A percentile compares a stretch with the other conserved stretches of the same genome.
Evolutionary conservation across 805 yeast genomes (phyloP).

Genomic region (Metschnikowia lunata): DNA sequence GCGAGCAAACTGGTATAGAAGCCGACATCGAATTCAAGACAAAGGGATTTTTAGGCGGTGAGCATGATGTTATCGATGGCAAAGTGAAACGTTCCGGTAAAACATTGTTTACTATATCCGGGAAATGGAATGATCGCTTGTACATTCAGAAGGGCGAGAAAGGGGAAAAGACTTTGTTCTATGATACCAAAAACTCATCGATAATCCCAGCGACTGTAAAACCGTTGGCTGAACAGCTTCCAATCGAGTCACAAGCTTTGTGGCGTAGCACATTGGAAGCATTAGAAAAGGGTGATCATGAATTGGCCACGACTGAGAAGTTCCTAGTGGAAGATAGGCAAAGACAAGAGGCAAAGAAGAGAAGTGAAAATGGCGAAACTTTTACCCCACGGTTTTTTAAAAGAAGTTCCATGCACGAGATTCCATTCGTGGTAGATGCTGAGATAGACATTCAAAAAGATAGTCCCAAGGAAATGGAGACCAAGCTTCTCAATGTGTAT

Average conservation of each 20-base stretch:
- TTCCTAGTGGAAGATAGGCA: slow-evolving; percentile 84
- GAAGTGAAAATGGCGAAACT: slow-evolving; percentile 73
- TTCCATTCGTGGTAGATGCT: slow-evolving; percentile 1
- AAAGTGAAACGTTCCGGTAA: slow-evolving; percentile 43
- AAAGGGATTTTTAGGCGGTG: slow-evolving; percentile 89
- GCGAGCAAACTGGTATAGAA: slow-evolving; percentile 51
- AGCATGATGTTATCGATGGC: slow-evolving; percentile 87
- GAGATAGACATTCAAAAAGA: slow-evolving; percentile 2
- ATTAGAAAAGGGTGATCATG: slow-evolving; percentile 73
- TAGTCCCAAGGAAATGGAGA: background rate
- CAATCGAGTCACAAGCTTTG: slow-evolving; percentile 71
- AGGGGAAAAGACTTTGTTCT: slow-evolving; percentile 40
- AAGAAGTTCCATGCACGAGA: background rate
- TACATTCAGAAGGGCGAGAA: slow-evolving; percentile 51
- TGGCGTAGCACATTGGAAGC: slow-evolving; percentile 86
- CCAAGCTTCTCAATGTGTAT: slow-evolving; percentile 1
- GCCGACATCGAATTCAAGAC: slow-evolving; percentile 92
- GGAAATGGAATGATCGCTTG: slow-evolving; percentile 92
- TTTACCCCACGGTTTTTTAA: slow-evolving; percentile 77
- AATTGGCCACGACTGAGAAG: slow-evolving; percentile 83
- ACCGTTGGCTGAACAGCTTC: slow-evolving; percentile 75
- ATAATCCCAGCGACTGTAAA: slow-evolving; percentile 67
- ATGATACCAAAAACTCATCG: slow-evolving; percentile 46
- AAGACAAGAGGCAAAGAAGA: slow-evolving; percentile 64
- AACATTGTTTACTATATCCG: slow-evolving; percentile 61